Evolutionary conservation across 345 rosid genomes (phyloP), one percentile per base, ranked within the genome.

Genomic region (Geranium brycei): DNA sequence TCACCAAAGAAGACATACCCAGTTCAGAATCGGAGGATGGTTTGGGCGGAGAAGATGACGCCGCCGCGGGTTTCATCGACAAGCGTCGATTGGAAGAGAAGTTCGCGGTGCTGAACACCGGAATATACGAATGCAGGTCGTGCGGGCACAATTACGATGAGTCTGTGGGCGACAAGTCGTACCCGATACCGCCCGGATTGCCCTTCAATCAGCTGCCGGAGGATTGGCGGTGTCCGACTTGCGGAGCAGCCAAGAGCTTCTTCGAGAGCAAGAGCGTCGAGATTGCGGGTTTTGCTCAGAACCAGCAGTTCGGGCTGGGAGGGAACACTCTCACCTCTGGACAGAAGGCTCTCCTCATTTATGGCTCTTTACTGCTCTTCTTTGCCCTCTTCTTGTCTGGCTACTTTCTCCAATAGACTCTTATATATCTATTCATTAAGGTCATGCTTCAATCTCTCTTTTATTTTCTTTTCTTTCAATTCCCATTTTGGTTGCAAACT

Each of bases 221-320:
- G 16, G 99, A 88, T 60, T 90, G 99, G 96, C 79, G 97, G 75
- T 93, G 97, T 51, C 86, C 97, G 1, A 93, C 97, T 31, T 88
- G 99, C 67, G 99, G 99, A 11, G 99, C 96, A 18, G 84, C 95
- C 4, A 67, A 86, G 83, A 83, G 78, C 64, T 90, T 88, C 76
- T 90, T 93, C 51, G 82, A 77, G 79, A 90, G 97, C 62, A 88
- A 88, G 80, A 85, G 95, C 71, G 95, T 93, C 60, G 99, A 93
- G 78, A 90, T 93, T 69, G 97, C 99, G 11, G 99, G 96, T 23
- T 93, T 93, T 73, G 99, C 97, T 6, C 83, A 90, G 90, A 93
- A 93, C 66, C 99, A 88, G 69, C 97, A 88, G 62, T 88, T 64
- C 70, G 99, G 99, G 0, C 58, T 88, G 16, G 99, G 97, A 64